These are phyloP conservation scores for Rhizophora mangle DNA, from an alignment of 345 rosid species.

Conservation along the genomic window DNA sequence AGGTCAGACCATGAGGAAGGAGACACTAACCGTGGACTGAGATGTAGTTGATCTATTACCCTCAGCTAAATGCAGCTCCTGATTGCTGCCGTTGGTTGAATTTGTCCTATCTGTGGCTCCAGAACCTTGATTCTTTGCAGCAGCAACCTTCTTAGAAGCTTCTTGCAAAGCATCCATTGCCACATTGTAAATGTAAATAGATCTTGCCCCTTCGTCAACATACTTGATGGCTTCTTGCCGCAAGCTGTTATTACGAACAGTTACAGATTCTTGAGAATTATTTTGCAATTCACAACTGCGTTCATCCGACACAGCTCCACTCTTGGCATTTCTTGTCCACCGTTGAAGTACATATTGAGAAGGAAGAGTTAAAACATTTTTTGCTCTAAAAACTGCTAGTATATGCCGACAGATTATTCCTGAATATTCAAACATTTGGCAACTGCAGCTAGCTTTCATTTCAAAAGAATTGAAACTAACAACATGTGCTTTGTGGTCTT, in stretches of 20 bases:
- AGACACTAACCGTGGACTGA: constrained; percentile 50
- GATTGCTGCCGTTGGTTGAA: constrained; percentile 40
- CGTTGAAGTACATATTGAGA: constrained; percentile 52
- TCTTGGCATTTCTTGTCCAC: constrained; percentile 64
- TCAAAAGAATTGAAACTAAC: constrained; percentile 54
- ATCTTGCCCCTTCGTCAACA: constrained; percentile 55
- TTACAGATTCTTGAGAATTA: constrained; percentile 52
- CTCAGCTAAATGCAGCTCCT: constrained; percentile 37
- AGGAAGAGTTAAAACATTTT: constrained; percentile 64
- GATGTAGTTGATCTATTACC: constrained; percentile 31
- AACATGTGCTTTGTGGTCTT: constrained; percentile 46
- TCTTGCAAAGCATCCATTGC: constrained; percentile 54
- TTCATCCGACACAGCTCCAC: constrained; percentile 48
- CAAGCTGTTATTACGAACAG: constrained; percentile 53
- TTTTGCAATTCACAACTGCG: constrained; percentile 31
- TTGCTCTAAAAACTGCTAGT: constrained; percentile 58
- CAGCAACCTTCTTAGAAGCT: constrained; percentile 49
- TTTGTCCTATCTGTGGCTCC: constrained; percentile 31
- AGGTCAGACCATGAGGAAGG: not conserved
- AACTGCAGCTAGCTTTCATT: constrained; percentile 62
- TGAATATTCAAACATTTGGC: constrained; percentile 70
- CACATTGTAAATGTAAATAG: constrained; percentile 39
- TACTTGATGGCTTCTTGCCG: constrained; percentile 58
- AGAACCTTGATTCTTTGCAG: constrained; percentile 37
- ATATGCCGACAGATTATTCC: constrained; percentile 65